Percentiles rank a stretch among this genome's conserved stretches.
These are phyloP conservation scores for Tricladium varicosporioides DNA, from an alignment of 2,329 filamentous ascomycete species.

Conservation along the genomic window DNA sequence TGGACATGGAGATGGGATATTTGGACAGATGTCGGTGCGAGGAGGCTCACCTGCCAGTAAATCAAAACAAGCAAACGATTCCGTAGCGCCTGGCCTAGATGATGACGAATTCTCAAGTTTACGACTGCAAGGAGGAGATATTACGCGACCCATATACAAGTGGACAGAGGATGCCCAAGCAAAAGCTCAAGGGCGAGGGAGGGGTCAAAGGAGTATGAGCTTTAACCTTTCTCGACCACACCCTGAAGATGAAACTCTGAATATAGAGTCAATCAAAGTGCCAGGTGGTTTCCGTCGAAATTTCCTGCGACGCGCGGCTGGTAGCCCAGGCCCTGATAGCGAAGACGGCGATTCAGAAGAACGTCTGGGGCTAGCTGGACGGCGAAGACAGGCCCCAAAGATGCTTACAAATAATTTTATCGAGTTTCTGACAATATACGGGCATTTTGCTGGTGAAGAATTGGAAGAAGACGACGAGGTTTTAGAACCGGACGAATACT, in stretches of 20 bases:
- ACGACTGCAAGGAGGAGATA: slow-evolving; percentile 88
- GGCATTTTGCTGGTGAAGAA: slow-evolving; percentile 96
- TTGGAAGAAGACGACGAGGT: slow-evolving; percentile 95
- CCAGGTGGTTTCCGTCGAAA: slow-evolving; percentile 93
- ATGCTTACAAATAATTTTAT: slow-evolving; percentile 90
- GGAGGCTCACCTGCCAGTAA: slow-evolving; percentile 34
- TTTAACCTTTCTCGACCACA: slow-evolving; percentile 76
- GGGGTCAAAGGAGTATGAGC: slow-evolving; percentile 79
- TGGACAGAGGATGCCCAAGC: slow-evolving; percentile 89
- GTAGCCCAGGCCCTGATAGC: slow-evolving; percentile 51
- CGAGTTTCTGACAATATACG: slow-evolving; percentile 92
- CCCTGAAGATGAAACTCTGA: slow-evolving; percentile 75
- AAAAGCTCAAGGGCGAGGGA: slow-evolving; percentile 52
- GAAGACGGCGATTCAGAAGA: slow-evolving; percentile 34
- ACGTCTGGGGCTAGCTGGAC: slow-evolving; percentile 35
- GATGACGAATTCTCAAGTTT: slow-evolving; percentile 92
- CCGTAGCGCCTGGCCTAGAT: slow-evolving; percentile 41
- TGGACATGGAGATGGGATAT: slow-evolving; percentile 21
- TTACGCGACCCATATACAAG: slow-evolving; percentile 91
- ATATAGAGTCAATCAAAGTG: slow-evolving; percentile 88
- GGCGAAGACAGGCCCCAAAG: slow-evolving; percentile 48
- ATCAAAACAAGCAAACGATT: slow-evolving; percentile 32
- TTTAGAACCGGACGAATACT: slow-evolving; percentile 84
- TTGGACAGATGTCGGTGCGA: slow-evolving; percentile 37
- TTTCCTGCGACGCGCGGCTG: slow-evolving; percentile 75